Conservation (phyloP, 768 basidiomycete genomes). For the Sarcodon sp. region DNA sequence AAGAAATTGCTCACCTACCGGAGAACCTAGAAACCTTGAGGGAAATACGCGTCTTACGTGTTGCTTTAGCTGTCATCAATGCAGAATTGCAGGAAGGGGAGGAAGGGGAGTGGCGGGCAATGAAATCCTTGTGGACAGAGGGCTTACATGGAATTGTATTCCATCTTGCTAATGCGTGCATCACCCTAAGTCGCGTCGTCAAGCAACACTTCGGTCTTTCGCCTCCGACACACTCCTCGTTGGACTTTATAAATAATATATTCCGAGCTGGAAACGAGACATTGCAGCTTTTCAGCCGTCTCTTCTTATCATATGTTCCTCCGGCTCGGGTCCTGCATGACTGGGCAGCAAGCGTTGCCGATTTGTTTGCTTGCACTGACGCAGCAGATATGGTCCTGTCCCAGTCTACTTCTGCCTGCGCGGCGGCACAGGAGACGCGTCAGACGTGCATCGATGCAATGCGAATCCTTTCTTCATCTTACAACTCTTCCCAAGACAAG, state of each 20-base stretch:
- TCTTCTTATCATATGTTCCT: constrained; percentile 34
- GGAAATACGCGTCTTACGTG: constrained; percentile 45
- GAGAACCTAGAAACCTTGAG: constrained; percentile 36
- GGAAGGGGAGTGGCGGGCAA: constrained; percentile 38
- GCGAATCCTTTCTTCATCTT: constrained; percentile 23
- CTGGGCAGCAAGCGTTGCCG: constrained; percentile 30
- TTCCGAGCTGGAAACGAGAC: constrained; percentile 42
- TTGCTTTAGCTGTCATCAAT: constrained; percentile 45
- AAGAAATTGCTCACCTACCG: constrained; percentile 39
- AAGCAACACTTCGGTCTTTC: constrained; percentile 35
- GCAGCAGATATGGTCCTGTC: constrained; percentile 28
- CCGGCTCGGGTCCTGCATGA: constrained; percentile 35
- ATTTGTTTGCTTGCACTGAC: constrained; percentile 45
- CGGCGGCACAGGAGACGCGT: constrained; percentile 30
- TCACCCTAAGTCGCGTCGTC: constrained; percentile 38
- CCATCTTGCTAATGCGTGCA: constrained; percentile 40
- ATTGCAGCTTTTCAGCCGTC: constrained; percentile 32
- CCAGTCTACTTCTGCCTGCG: constrained; percentile 22
- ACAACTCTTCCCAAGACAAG: constrained; percentile 18
- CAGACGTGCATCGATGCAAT: constrained; percentile 41
- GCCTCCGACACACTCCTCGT: constrained; percentile 20
- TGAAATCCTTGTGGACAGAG: constrained; percentile 51
- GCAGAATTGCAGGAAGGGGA: constrained; percentile 37
- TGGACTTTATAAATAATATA: constrained; percentile 36
- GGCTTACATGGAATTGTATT: constrained; percentile 41